phyloP scores from a whole-genome alignment of 1,139 yeast genomes.

The Candida tetrigidarum region DNA sequence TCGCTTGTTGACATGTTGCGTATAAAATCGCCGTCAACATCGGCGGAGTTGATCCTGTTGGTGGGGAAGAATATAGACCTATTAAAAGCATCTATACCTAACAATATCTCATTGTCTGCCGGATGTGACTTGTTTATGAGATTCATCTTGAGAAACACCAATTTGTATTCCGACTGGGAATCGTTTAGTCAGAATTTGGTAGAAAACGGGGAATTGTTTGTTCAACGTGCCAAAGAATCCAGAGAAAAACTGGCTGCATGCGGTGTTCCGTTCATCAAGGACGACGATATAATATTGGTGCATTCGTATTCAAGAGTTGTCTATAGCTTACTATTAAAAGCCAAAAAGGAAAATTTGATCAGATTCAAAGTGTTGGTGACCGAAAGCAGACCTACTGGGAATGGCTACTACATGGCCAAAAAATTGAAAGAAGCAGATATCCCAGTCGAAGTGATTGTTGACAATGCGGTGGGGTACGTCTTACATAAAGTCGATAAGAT shows the following conservation, averaged over 20 bases:
- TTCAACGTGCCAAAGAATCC: constrained; percentile 89
- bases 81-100: constrained; percentile 78
- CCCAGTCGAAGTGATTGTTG: constrained; percentile 91
- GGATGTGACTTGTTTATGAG: constrained; percentile 98
- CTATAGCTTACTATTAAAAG: constrained; percentile 70
- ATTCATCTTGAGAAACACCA: constrained; percentile 88
- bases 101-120: constrained; percentile 91
- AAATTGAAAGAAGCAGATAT: constrained; percentile 73
- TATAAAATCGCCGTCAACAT: constrained; percentile 86
- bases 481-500: constrained; percentile 92
- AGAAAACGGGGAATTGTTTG: constrained; percentile 91
- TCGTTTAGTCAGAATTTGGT: constrained; percentile 88
- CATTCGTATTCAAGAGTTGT: constrained; percentile 96
- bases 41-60: constrained; percentile 86
- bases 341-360: constrained; percentile 68
- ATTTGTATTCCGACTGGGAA: constrained; percentile 93
- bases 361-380: constrained; percentile 92
- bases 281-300: constrained; percentile 87
- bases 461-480: constrained; percentile 92
- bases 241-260: constrained; percentile 86
- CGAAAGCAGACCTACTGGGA: constrained; percentile 86
- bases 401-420: constrained; percentile 78
- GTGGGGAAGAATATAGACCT: constrained; percentile 76
- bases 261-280: constrained; percentile 89
- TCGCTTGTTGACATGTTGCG: constrained; percentile 83